Conservation (phyloP, 306 rosid species). For the Glycine latifolia region DNA sequence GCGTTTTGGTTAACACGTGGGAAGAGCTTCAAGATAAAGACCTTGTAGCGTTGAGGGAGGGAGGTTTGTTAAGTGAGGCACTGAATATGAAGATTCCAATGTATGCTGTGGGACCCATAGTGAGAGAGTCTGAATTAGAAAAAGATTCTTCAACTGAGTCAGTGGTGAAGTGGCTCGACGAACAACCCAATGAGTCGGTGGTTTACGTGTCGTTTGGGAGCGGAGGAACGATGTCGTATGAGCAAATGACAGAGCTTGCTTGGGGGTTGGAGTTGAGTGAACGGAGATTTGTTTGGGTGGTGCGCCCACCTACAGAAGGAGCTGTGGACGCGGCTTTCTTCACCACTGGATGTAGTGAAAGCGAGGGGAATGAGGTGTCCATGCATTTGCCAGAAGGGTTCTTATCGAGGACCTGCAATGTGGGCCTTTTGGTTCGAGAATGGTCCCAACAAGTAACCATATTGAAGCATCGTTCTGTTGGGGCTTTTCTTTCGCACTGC, state of each 20-base stretch:
- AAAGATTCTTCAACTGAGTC: neutral
- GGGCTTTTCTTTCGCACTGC: conserved; percentile 61
- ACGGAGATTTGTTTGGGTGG: conserved; percentile 73
- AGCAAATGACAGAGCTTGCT: conserved; percentile 67
- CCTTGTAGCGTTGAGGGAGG: neutral
- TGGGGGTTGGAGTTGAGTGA: conserved; percentile 71
- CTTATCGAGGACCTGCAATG: neutral
- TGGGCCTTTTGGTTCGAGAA: conserved; percentile 41
- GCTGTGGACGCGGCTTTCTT: conserved; percentile 25
- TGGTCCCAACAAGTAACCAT: conserved; percentile 63
- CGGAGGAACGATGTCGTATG: conserved; percentile 61
- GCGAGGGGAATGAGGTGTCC: neutral
- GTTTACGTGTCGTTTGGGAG: conserved; percentile 72
- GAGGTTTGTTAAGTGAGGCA: neutral
- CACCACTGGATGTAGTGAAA: neutral
- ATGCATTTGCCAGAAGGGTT: conserved; percentile 36
- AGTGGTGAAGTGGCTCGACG: conserved; percentile 56
- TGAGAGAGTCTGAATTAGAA: conserved; percentile 22
- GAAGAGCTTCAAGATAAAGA: conserved; percentile 31
- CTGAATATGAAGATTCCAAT: conserved; percentile 42
- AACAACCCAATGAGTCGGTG: conserved; percentile 60
- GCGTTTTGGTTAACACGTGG: conserved; percentile 45
- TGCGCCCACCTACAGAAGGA: conserved; percentile 52
- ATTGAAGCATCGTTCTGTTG: conserved; percentile 50
- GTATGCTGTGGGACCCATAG: conserved; percentile 64